Percentiles rank a stretch among this genome's conserved stretches.
These are phyloP conservation scores for Thermothielavioides terrestris DNA, from an alignment of 495 filamentous ascomycete genomes.

Conservation along the genomic window DNA sequence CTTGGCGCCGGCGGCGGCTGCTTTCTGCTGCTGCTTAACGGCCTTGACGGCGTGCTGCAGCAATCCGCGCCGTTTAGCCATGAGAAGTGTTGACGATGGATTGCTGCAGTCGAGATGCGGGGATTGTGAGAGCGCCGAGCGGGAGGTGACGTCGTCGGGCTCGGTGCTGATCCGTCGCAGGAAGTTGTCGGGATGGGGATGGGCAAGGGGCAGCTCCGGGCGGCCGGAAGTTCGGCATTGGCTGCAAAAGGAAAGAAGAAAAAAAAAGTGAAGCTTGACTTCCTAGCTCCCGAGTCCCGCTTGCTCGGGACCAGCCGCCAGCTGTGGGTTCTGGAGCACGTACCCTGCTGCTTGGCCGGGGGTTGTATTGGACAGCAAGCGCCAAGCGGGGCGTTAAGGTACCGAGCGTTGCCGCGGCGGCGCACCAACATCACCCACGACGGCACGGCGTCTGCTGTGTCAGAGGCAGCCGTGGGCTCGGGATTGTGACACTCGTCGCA, in stretches of 20 bases:
- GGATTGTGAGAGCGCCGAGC: background rate
- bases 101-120: too few species aligned
- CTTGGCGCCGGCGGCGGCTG: background rate
- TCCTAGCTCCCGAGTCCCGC: background rate
- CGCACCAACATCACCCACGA: background rate
- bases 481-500: background rate
- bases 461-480: background rate
- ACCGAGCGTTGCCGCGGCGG: too few species aligned
- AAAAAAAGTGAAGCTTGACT: background rate
- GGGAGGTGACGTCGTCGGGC: background rate
- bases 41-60: slow-evolving; percentile 17
- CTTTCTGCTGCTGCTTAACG: slow-evolving; percentile 13
- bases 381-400: slow-evolving; percentile 13
- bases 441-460: background rate
- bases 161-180: slow-evolving; percentile 4
- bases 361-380: background rate
- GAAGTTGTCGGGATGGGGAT: background rate
- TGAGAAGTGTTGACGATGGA: too few species aligned
- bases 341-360: background rate
- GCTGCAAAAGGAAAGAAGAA: slow-evolving; percentile 6
- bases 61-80: slow-evolving; percentile 14
- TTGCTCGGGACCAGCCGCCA: slow-evolving; percentile 12
- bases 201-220: background rate
- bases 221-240: slow-evolving; percentile 11
- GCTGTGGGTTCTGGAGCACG: slow-evolving; percentile 1